These are phyloP conservation scores for Jamesozyma gamospora DNA, from an alignment of 805 yeast genomes.

Conservation along the genomic window DNA sequence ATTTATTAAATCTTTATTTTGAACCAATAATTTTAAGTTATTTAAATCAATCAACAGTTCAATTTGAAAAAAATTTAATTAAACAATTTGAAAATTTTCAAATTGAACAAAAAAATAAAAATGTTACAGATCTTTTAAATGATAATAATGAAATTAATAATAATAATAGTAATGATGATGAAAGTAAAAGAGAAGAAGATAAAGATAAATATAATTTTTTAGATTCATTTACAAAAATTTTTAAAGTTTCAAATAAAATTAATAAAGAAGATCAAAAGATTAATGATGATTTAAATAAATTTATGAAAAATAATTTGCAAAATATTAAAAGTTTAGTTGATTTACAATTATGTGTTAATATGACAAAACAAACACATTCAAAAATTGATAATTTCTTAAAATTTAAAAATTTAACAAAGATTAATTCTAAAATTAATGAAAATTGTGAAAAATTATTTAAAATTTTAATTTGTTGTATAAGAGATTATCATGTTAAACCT, in stretches of 20 bases:
- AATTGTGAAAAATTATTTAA: conserved; percentile 56
- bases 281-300: conserved; percentile 75
- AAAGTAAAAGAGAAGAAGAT: conserved; percentile 26
- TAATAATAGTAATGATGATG: conserved; percentile 1
- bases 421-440: conserved; percentile 9
- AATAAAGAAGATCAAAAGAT: conserved; percentile 25
- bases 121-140: conserved; percentile 5
- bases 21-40: conserved; percentile 30
- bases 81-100: conserved; percentile 20
- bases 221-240: conserved; percentile 55
- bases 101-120: conserved; percentile 26
- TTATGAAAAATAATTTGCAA: conserved; percentile 63
- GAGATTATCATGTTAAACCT: conserved; percentile 63
- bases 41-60: conserved; percentile 24
- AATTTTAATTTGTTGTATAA: conserved; percentile 50
- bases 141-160: neutral
- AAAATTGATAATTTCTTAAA: conserved; percentile 50
- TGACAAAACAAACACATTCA: conserved; percentile 58
- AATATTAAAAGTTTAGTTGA: conserved; percentile 69
- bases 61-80: conserved; percentile 24
- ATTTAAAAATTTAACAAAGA: conserved; percentile 31
- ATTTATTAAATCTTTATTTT: conserved; percentile 31
- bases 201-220: conserved; percentile 46
- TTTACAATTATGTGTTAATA: conserved; percentile 64
- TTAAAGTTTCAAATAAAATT: conserved; percentile 32